Conservation (phyloP, 2,329 filamentous ascomycete genomes). For the Aphanoascus verrucosus region DNA sequence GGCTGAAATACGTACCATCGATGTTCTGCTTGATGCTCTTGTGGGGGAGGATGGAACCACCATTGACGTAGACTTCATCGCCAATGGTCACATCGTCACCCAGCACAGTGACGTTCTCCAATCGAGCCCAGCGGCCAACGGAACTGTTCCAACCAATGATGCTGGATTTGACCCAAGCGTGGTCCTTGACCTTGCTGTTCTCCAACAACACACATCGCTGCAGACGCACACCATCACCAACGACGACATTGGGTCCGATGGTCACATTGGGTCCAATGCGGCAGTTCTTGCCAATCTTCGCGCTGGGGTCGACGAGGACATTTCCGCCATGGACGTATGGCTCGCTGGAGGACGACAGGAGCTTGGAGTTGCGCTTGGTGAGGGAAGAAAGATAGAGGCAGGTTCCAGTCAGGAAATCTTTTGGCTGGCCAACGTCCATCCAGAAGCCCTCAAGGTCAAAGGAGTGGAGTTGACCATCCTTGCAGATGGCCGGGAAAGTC, state of each 20-base stretch:
- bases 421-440: slow-evolving; percentile 99
- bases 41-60: slow-evolving; percentile 86
- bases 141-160: slow-evolving; percentile 98
- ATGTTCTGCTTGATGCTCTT: slow-evolving; percentile 99
- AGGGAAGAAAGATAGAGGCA: slow-evolving; percentile 92
- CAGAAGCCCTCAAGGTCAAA: slow-evolving; percentile 97
- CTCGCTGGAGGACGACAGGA: slow-evolving; percentile 62
- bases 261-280: slow-evolving; percentile 95
- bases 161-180: slow-evolving; percentile 97
- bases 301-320: slow-evolving; percentile 84
- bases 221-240: slow-evolving; percentile 87
- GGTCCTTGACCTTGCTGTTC: slow-evolving; percentile 92
- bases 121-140: slow-evolving; percentile 86
- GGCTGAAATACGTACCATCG: slow-evolving; percentile 49
- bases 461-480: slow-evolving; percentile 82
- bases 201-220: slow-evolving; percentile 85
- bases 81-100: slow-evolving; percentile 96
- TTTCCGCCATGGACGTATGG: slow-evolving; percentile 86
- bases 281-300: slow-evolving; percentile 97
- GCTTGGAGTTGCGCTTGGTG: slow-evolving; percentile 78
- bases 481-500: slow-evolving; percentile 89
- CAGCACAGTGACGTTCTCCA: slow-evolving; percentile 96
- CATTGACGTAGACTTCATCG: slow-evolving; percentile 97
- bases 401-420: slow-evolving; percentile 93
- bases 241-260: slow-evolving; percentile 81